Evolutionary conservation across 129 eudicot species (phyloP).

Genomic region (Centella asiatica): DNA sequence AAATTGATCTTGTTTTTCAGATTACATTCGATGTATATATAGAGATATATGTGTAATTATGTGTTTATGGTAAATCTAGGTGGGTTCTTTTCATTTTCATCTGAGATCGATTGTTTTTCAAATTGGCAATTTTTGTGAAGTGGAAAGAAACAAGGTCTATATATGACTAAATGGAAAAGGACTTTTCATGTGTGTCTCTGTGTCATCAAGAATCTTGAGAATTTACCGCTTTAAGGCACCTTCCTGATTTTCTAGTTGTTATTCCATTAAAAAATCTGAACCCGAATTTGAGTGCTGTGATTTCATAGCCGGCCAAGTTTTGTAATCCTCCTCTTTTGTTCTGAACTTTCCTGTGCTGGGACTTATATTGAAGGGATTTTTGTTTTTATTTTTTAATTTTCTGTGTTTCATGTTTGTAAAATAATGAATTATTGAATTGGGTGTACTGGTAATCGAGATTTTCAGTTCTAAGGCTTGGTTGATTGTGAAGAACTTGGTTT

Average conservation of each 20-base stretch:
- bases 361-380: too few species aligned
- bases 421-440: too few species aligned
- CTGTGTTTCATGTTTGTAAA: too few species aligned
- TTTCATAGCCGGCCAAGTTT: background rate
- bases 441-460: background rate
- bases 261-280: background rate
- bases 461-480: background rate
- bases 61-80: background rate
- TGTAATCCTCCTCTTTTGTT: too few species aligned
- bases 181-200: background rate
- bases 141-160: background rate
- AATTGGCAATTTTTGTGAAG: background rate
- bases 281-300: background rate
- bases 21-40: conserved; percentile 1
- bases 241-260: background rate
- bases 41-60: background rate
- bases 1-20: background rate
- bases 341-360: too few species aligned
- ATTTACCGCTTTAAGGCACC: background rate
- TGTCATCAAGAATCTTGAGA: background rate
- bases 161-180: background rate
- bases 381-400: too few species aligned
- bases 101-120: background rate
- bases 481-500: background rate
- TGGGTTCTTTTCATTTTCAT: background rate